Conservation (phyloP, 2,329 filamentous ascomycete species). For the Penicillium freii region DNA sequence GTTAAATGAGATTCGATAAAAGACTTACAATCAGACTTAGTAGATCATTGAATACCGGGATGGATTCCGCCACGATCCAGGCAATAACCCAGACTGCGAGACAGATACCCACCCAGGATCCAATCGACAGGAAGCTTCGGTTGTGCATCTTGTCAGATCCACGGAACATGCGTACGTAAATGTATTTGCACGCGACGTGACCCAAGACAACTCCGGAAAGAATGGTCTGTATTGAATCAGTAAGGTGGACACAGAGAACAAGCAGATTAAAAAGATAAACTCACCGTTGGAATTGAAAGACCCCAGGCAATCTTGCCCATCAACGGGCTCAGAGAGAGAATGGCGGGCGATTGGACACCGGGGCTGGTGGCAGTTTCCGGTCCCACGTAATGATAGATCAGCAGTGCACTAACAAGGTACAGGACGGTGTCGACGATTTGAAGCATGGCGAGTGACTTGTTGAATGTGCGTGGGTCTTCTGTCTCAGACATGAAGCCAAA, state of each 20-base stretch:
- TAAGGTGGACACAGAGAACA: neutral
- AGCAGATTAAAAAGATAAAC: neutral
- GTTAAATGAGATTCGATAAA: neutral
- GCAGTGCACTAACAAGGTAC: slow-evolving; percentile 63
- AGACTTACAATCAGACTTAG: slow-evolving; percentile 56
- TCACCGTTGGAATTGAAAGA: slow-evolving; percentile 61
- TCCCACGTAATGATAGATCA: slow-evolving; percentile 68
- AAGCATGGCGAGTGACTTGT: slow-evolving; percentile 62
- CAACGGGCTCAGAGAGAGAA: slow-evolving; percentile 57
- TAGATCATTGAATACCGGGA: slow-evolving; percentile 67
- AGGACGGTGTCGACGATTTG: slow-evolving; percentile 60
- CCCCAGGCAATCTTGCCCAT: slow-evolving; percentile 66
- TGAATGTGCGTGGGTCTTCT: slow-evolving; percentile 58
- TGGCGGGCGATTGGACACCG: slow-evolving; percentile 61
- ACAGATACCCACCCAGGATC: slow-evolving; percentile 59
- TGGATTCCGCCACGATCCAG: slow-evolving; percentile 66
- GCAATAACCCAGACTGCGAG: slow-evolving; percentile 57
- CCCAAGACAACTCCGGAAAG: slow-evolving; percentile 69
- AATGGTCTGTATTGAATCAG: slow-evolving; percentile 49
- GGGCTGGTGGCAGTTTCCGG: slow-evolving; percentile 28
- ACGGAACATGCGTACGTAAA: slow-evolving; percentile 63
- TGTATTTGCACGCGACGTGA: slow-evolving; percentile 63
- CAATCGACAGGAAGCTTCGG: slow-evolving; percentile 50
- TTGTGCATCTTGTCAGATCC: slow-evolving; percentile 55
- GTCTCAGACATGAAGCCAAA: slow-evolving; percentile 66